These are phyloP conservation scores for Colletotrichum costaricense DNA, from an alignment of 2,329 filamentous ascomycete species.

Conservation along the genomic window DNA sequence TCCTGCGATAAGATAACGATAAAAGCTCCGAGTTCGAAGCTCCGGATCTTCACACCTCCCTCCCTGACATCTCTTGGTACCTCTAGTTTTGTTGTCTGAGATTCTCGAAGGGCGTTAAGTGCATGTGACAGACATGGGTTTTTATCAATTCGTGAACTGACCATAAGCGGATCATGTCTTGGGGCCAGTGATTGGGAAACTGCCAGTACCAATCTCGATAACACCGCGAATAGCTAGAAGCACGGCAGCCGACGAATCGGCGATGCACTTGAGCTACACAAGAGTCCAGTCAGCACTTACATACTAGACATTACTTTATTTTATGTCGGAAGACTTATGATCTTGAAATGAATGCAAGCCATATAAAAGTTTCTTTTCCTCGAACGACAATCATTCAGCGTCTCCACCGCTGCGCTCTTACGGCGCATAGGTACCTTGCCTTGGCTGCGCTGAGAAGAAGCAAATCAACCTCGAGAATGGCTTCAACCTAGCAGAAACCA, in stretches of 20 bases:
- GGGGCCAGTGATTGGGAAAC: background rate
- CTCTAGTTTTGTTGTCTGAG: background rate
- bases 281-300: background rate
- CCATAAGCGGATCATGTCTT: too few species aligned
- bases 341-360: background rate
- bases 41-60: background rate
- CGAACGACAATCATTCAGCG: background rate
- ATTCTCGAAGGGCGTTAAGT: background rate
- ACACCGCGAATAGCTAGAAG: background rate
- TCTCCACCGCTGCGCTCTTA: conserved; percentile 10
- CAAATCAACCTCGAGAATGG: background rate
- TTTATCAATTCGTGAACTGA: background rate
- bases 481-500: too few species aligned
- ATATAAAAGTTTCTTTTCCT: background rate
- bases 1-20: conserved; percentile 12
- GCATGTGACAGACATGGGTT: background rate
- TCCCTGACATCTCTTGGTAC: background rate
- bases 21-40: background rate
- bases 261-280: background rate
- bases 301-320: background rate
- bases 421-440: background rate
- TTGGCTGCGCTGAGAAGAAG: background rate
- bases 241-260: background rate
- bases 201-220: background rate
- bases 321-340: background rate